Conservation (phyloP, 805 yeast species). For the Grigorovia humatica region DNA sequence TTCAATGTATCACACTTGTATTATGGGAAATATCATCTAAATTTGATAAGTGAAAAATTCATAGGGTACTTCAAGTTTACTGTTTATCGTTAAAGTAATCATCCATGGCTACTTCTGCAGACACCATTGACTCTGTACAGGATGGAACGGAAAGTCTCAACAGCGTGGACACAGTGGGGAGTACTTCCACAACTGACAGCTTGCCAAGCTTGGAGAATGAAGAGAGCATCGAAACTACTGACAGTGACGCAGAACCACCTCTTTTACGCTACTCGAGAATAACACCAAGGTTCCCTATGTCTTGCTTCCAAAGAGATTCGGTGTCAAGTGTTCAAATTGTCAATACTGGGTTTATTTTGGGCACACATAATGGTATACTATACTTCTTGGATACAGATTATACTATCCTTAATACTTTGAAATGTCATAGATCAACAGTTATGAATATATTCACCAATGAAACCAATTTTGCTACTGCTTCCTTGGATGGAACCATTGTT, state of each 20-base stretch:
- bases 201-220: conserved; percentile 11
- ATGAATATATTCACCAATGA: conserved; percentile 68
- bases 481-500: conserved; percentile 89
- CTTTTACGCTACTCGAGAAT: conserved; percentile 64
- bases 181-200: no score
- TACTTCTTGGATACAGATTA: conserved; percentile 57
- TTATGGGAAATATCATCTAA: no score
- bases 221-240: conserved; percentile 28
- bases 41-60: no score
- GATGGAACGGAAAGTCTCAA: conserved; percentile 6
- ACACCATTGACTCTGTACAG: conserved; percentile 8
- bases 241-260: conserved; percentile 49
- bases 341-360: conserved; percentile 60
- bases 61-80: no score
- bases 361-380: conserved; percentile 80
- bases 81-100: no score
- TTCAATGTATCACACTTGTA: no score
- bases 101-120: no score
- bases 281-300: conserved; percentile 50
- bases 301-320: conserved; percentile 66
- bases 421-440: conserved; percentile 81
- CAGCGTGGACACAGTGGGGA: no score
- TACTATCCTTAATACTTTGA: conserved; percentile 54
- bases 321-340: conserved; percentile 59
- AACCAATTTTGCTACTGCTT: conserved; percentile 67